phyloP scores from a whole-genome alignment of 441 rosid species.

The Cnidoscolus chayamansa region DNA sequence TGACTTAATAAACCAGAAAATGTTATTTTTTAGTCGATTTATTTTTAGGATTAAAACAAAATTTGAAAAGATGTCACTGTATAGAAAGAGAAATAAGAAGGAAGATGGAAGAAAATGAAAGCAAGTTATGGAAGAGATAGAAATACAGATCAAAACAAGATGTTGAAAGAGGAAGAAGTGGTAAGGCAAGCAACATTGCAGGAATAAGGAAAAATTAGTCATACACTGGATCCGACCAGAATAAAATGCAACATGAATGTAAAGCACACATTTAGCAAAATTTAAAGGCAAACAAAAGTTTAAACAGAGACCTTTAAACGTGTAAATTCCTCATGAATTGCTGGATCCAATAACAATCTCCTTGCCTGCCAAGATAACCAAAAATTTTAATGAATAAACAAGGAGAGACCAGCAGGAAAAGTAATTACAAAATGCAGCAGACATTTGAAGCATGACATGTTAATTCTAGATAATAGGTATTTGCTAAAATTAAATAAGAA shows the following conservation, averaged over 20 bases:
- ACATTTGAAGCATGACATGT: not conserved
- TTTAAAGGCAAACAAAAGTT: constrained; percentile 16
- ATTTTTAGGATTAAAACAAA: too few species aligned
- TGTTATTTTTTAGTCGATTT: too few species aligned
- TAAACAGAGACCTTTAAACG: constrained; percentile 71
- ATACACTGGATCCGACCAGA: not conserved
- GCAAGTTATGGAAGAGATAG: too few species aligned
- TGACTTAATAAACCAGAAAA: too few species aligned
- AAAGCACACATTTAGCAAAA: constrained; percentile 14
- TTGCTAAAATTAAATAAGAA: not conserved
- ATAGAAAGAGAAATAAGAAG: too few species aligned
- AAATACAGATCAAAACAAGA: too few species aligned
- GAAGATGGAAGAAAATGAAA: too few species aligned
- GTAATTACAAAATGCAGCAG: not conserved
- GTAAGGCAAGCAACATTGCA: too few species aligned
- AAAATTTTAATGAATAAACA: not conserved
- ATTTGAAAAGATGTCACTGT: too few species aligned
- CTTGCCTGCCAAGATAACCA: constrained; percentile 62
- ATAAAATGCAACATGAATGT: not conserved
- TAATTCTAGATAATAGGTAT: not conserved
- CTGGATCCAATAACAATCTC: constrained; percentile 88
- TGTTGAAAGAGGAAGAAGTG: too few species aligned
- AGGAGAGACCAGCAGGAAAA: not conserved
- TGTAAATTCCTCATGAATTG: constrained; percentile 92
- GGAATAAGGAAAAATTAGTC: not conserved